Evolutionary conservation across 2,329 filamentous ascomycete genomes (phyloP).

Genomic region (Trichothecium sympodiale): DNA sequence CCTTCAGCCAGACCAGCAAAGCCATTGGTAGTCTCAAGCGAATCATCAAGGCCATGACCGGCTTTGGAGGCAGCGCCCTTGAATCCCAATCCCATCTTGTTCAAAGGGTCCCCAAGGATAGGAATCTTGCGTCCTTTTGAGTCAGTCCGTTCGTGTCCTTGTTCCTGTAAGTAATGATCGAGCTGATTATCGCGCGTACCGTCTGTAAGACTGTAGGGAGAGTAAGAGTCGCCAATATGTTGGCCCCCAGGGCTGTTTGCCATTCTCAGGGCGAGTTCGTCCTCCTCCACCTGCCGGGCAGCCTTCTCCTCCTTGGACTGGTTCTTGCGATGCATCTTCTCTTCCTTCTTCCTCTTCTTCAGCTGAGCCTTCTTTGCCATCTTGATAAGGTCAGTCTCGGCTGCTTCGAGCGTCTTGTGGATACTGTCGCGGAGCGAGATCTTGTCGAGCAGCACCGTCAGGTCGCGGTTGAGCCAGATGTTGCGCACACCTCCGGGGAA

Average conservation of each 20-base stretch:
- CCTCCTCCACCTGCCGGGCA: constrained; percentile 33
- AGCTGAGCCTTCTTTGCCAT: constrained; percentile 67
- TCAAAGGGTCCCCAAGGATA: constrained; percentile 24
- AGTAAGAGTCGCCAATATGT: constrained; percentile 40
- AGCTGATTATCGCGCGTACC: constrained; percentile 7
- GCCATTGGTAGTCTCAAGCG: constrained; percentile 44
- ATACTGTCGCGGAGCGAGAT: constrained; percentile 64
- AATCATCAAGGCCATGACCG: constrained; percentile 37
- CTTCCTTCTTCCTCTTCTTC: constrained; percentile 53
- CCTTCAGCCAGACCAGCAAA: constrained; percentile 27
- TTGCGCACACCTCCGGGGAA: constrained; percentile 93
- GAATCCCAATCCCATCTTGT: constrained; percentile 39
- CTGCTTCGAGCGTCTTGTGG: constrained; percentile 62
- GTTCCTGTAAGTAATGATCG: constrained; percentile 1
- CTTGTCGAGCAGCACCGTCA: constrained; percentile 73
- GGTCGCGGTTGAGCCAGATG: constrained; percentile 91
- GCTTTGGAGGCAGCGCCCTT: constrained; percentile 31
- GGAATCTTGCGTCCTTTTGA: constrained; percentile 18
- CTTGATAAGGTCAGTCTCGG: constrained; percentile 76
- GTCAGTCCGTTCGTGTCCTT: constrained; percentile 8
- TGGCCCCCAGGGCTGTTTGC: constrained; percentile 38
- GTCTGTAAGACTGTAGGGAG: constrained; percentile 36
- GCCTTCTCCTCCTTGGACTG: constrained; percentile 39
- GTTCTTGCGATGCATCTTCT: constrained; percentile 51
- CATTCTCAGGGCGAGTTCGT: constrained; percentile 36